These are phyloP conservation scores for Camellia oleifera DNA, from an alignment of 179 eudicot genomes.

Conservation along the genomic window DNA sequence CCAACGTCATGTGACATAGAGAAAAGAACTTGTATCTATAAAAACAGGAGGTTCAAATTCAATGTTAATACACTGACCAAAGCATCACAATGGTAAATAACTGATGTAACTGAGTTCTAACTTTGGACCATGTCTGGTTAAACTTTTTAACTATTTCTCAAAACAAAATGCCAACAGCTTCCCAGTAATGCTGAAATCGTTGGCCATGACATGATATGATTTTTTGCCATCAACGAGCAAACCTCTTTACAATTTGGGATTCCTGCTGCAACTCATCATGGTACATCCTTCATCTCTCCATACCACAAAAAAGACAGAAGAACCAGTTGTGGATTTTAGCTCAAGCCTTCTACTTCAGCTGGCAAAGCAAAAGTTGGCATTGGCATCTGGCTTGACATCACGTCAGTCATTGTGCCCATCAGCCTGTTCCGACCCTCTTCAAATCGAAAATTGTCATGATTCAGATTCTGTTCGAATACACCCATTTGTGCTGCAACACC, in stretches of 20 bases:
- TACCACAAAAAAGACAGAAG: conserved; percentile 1
- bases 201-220: not conserved
- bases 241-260: not conserved
- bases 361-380: conserved; percentile 40
- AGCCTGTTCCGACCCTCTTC: conserved; percentile 44
- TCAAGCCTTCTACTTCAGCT: conserved; percentile 48
- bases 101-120: not conserved
- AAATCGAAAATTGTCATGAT: conserved; percentile 20
- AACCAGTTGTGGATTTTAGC: conserved; percentile 24
- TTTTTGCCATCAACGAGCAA: not conserved
- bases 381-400: conserved; percentile 30
- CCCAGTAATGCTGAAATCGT: not conserved
- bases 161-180: not conserved
- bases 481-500: conserved; percentile 21
- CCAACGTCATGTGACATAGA: not conserved
- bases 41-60: not conserved
- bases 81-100: not conserved
- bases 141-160: not conserved
- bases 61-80: not conserved
- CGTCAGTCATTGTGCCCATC: conserved; percentile 41
- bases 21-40: not conserved
- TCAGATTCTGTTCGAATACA: conserved; percentile 17
- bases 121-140: not conserved
- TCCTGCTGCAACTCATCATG: conserved; percentile 1
- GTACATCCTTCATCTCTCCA: too few species aligned